Conservation (phyloP, 164 flowering plant genomes). For the Echeveria elegans region DNA sequence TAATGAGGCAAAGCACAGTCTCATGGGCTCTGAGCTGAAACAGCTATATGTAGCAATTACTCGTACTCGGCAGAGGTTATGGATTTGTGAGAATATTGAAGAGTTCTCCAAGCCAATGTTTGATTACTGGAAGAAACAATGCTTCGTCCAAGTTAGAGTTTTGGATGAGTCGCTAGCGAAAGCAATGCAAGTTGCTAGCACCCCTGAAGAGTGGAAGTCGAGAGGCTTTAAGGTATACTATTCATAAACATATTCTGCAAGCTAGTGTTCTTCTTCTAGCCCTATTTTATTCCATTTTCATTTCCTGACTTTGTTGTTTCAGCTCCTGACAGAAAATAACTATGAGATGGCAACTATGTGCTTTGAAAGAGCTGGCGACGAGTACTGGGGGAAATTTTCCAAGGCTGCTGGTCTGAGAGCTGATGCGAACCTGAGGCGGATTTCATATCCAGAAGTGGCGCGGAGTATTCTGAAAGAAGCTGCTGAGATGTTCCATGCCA, state of each 20-base stretch:
- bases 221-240: not conserved
- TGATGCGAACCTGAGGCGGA: constrained; percentile 31
- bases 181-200: constrained; percentile 61
- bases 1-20: constrained; percentile 35
- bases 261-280: not conserved
- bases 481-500: constrained; percentile 51
- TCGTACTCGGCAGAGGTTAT: constrained; percentile 71
- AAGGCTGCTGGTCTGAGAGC: constrained; percentile 51
- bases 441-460: constrained; percentile 35
- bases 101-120: constrained; percentile 53
- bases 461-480: constrained; percentile 31
- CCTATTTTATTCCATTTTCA: not conserved
- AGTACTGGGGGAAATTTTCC: constrained; percentile 38
- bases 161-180: constrained; percentile 55
- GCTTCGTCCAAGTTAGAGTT: constrained; percentile 39
- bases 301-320: constrained; percentile 9
- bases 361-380: constrained; percentile 67
- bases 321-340: constrained; percentile 53
- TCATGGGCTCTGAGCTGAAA: constrained; percentile 73
- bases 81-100: constrained; percentile 61
- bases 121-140: constrained; percentile 60
- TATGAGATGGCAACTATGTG: constrained; percentile 73
- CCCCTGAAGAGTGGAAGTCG: constrained; percentile 19
- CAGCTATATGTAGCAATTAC: constrained; percentile 84
- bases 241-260: not conserved